These are phyloP conservation scores for Globisporangium acanthophoron DNA, from an alignment of 352 stramenopile genomes.

Conservation along the genomic window DNA sequence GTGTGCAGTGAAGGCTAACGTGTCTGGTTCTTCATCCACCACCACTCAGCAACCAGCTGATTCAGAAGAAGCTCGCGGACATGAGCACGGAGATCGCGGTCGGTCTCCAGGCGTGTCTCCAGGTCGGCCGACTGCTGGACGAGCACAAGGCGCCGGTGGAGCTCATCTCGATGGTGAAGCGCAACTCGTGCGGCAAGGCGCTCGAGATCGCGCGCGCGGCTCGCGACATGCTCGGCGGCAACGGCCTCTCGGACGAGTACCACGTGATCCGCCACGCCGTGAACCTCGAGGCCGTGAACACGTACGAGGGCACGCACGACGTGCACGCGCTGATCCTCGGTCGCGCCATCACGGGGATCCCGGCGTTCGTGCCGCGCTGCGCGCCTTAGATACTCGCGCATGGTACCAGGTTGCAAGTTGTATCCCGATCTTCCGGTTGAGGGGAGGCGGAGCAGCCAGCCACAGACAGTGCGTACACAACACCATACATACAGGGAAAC, in stretches of 20 bases:
- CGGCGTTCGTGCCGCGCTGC: slow-evolving; percentile 90
- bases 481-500: no score
- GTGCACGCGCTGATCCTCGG: slow-evolving; percentile 98
- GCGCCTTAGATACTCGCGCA: slow-evolving; percentile 30
- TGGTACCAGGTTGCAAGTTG: no score
- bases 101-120: slow-evolving; percentile 88
- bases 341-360: slow-evolving; percentile 94
- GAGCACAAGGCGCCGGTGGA: slow-evolving; percentile 70
- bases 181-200: slow-evolving; percentile 94
- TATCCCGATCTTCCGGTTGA: no score
- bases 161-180: slow-evolving; percentile 95
- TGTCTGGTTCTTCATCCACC: not conserved
- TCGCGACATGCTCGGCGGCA: slow-evolving; percentile 97
- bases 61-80: slow-evolving; percentile 98
- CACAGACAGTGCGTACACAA: no score
- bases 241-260: slow-evolving; percentile 98
- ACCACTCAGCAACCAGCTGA: slow-evolving; percentile 91
- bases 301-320: slow-evolving; percentile 98
- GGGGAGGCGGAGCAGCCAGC: no score
- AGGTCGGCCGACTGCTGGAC: slow-evolving; percentile 91
- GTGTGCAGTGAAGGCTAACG: not conserved
- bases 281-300: slow-evolving; percentile 99
- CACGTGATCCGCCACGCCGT: slow-evolving; percentile 97
- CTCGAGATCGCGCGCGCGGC: slow-evolving; percentile 90
- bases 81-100: slow-evolving; percentile 97